A percentile compares a stretch with the other conserved stretches of the same genome.
These are phyloP conservation scores for Mycena alexandri DNA, from an alignment of 768 basidiomycete genomes.

Conservation along the genomic window DNA sequence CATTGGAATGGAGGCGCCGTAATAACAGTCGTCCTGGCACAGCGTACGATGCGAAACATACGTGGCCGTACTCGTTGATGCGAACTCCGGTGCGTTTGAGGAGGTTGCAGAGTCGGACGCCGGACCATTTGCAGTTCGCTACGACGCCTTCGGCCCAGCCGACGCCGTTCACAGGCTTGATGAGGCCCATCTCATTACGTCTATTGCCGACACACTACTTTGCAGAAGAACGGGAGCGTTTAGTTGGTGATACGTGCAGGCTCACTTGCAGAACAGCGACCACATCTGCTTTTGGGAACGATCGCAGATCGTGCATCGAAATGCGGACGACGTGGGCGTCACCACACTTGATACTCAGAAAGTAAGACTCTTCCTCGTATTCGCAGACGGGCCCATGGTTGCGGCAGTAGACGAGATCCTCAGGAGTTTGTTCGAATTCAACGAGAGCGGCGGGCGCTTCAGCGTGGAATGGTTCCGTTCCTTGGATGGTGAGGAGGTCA, in stretches of 20 bases:
- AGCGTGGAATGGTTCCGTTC: constrained; percentile 72
- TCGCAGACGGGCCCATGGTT: constrained; percentile 76
- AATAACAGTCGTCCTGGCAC: constrained; percentile 72
- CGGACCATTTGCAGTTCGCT: constrained; percentile 77
- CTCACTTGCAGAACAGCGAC: constrained; percentile 70
- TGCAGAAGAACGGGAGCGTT: constrained; percentile 13
- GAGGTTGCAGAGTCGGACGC: constrained; percentile 68
- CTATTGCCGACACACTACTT: constrained; percentile 75
- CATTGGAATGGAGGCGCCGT: constrained; percentile 74
- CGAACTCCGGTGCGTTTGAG: constrained; percentile 60
- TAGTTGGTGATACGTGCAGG: constrained; percentile 2
- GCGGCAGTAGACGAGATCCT: constrained; percentile 75
- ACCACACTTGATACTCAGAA: constrained; percentile 53
- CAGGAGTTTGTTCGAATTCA: constrained; percentile 72
- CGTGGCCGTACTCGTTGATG: constrained; percentile 55
- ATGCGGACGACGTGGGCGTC: constrained; percentile 48
- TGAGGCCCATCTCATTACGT: constrained; percentile 71
- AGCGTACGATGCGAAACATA: constrained; percentile 71
- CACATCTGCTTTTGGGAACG: constrained; percentile 57
- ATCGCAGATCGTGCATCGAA: constrained; percentile 55
- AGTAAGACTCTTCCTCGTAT: constrained; percentile 61
- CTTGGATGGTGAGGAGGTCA: constrained; percentile 58
- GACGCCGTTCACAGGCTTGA: constrained; percentile 70
- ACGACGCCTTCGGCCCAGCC: constrained; percentile 79
- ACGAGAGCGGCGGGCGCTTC: constrained; percentile 72